Conservation (phyloP, 148 eudicot species). For the Selenicereus undatus region DNA sequence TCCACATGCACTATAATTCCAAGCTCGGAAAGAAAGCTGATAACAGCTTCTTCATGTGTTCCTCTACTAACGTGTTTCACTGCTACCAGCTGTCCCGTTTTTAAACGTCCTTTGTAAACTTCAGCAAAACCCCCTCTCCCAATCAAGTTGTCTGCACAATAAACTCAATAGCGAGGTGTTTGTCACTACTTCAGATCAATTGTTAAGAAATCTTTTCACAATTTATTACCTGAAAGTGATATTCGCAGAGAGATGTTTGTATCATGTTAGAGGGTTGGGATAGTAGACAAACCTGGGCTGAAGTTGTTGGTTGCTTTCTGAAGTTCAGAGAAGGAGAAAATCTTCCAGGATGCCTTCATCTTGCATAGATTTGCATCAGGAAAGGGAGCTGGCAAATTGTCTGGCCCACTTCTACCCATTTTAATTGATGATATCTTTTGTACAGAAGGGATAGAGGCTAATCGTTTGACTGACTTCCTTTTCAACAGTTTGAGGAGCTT, state of each 20-base stretch:
- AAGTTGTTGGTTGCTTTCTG: slow-evolving; percentile 59
- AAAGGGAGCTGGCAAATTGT: slow-evolving; percentile 19
- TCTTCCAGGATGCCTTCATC: slow-evolving; percentile 51
- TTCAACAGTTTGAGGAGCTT: slow-evolving; percentile 53
- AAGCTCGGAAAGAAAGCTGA: slow-evolving; percentile 63
- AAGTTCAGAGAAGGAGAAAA: slow-evolving; percentile 62
- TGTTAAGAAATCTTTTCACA: background rate
- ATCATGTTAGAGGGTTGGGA: background rate
- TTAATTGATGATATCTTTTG: slow-evolving; percentile 41
- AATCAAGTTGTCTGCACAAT: slow-evolving; percentile 52
- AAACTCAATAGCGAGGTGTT: background rate
- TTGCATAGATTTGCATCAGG: slow-evolving; percentile 32
- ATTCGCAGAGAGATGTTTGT: background rate
- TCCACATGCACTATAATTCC: slow-evolving; percentile 80
- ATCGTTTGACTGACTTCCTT: slow-evolving; percentile 36
- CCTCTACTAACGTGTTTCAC: slow-evolving; percentile 57
- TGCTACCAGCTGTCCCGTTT: slow-evolving; percentile 60
- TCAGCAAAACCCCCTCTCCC: slow-evolving; percentile 83
- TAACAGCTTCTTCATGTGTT: slow-evolving; percentile 49
- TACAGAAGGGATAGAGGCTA: slow-evolving; percentile 42
- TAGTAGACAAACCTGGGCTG: slow-evolving; percentile 38
- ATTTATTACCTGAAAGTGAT: background rate
- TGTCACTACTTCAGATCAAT: background rate
- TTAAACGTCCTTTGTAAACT: slow-evolving; percentile 65
- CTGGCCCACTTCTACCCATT: slow-evolving; percentile 34